phyloP scores from a whole-genome alignment of 2,329 filamentous ascomycete genomes.

The Ophiostoma piceae region DNA sequence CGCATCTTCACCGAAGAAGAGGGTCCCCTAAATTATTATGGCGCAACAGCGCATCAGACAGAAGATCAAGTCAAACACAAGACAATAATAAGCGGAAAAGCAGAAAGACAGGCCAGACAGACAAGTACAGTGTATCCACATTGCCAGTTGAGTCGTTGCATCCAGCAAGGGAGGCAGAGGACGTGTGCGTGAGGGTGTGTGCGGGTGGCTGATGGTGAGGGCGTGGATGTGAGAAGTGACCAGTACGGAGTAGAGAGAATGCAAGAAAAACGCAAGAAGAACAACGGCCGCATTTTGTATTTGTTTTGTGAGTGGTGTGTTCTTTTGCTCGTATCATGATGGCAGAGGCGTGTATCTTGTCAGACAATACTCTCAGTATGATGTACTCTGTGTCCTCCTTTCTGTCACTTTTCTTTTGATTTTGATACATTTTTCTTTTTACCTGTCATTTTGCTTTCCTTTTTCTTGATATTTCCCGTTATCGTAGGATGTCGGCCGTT shows the following conservation, averaged over 20 bases:
- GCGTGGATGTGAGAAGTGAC: background rate
- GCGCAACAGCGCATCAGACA: conserved; percentile 9
- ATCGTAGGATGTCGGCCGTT: background rate
- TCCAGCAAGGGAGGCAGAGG: background rate
- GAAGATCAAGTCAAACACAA: background rate
- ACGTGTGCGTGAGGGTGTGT: background rate
- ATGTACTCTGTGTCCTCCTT: background rate
- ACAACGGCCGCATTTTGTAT: background rate
- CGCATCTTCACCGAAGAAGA: conserved; percentile 10
- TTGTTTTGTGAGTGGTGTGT: background rate
- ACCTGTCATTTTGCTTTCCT: background rate
- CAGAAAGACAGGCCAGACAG: background rate
- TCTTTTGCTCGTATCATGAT: background rate
- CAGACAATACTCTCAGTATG: background rate
- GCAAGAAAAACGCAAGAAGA: background rate
- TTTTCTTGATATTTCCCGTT: background rate
- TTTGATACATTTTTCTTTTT: background rate
- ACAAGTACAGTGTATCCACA: conserved; percentile 1
- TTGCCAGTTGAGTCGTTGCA: conserved; percentile 7
- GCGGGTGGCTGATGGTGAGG: background rate
- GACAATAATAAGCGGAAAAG: background rate
- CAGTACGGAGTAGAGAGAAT: background rate
- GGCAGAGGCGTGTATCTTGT: conserved; percentile 1
- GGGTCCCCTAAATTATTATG: conserved; percentile 8
- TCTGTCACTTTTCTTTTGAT: background rate